Base-by-base conservation (phyloP, 1,139 yeast genomes). In the Scheffersomyces titani region DNA sequence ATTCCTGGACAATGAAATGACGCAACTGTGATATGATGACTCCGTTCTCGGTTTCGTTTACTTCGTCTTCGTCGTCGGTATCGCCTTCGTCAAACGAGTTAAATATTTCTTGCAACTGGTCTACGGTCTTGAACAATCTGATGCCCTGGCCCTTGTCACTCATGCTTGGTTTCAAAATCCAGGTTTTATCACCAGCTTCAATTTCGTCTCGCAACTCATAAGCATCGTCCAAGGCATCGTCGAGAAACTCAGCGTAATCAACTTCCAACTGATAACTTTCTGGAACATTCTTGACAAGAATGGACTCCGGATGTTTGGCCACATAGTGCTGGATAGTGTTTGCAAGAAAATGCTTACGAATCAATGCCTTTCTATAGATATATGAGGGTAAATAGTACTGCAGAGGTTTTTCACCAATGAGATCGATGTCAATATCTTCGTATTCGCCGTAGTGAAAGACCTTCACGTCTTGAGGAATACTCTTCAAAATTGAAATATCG, bases 91-190 rank as follows among this genome's bases (percentile, higher is more conserved):
- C 97, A 71, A 92, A 92, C 6, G 89, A 86, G 66, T 94, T 89
- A 70, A 94, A 94, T 11, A 93, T 88, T 2, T 73, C 82, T 69
- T 93, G 98, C 54, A 94, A 76, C 64, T 92, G 96, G 13, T 86
- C 90, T 44, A 92, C 78, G 0, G 93, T 88, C 55, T 81, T 81
- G 74, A 94, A 94, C 0, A 94, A 72, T 52, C 97, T 77, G 51
- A 94, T 92, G 0, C 99, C 99, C 70, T 94, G 98, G 11, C 97
- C 99, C 68, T 94, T 88, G 67, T 94, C 99, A 66, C 97, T 89
- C 98, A 94, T 92, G 63, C 97, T 87, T 13, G 99, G 99, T 68
- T 94, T 94, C 65, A 94, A 78, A 52, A 94, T 94, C 93, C 96
- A 94, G 55, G 88, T 83, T 61, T 82, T 84, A n/a, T 80, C 81